phyloP scores from a whole-genome alignment of 1,284 basidiomycete genomes.

The Irpex sp. region DNA sequence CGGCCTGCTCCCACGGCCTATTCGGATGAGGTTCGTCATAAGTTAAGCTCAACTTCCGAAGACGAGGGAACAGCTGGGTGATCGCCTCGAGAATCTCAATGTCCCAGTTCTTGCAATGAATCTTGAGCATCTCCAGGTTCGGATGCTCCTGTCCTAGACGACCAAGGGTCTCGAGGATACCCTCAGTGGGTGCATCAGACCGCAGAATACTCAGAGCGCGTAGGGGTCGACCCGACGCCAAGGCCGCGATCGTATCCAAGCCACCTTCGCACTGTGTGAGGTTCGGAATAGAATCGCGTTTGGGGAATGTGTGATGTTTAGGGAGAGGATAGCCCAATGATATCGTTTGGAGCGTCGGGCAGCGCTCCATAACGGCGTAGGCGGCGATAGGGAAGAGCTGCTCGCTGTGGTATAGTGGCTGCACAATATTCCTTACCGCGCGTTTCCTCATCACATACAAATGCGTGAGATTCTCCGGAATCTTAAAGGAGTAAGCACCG shows the following conservation, averaged over 20 bases:
- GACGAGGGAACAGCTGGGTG: conserved; percentile 21
- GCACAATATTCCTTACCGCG: conserved; percentile 12
- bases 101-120: conserved; percentile 27
- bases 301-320: conserved; percentile 19
- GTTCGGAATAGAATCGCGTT: conserved; percentile 23
- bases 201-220: conserved; percentile 24
- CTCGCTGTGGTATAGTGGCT: conserved; percentile 16
- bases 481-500: conserved; percentile 19
- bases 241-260: conserved; percentile 19
- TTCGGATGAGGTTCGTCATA: conserved; percentile 13
- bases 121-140: conserved; percentile 22
- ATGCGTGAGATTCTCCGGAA: conserved; percentile 30
- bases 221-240: conserved; percentile 18
- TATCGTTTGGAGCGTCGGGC: conserved; percentile 20
- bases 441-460: conserved; percentile 32
- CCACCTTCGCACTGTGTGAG: conserved; percentile 26
- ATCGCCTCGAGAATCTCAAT: conserved; percentile 27
- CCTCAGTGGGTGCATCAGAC: conserved; percentile 16
- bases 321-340: conserved; percentile 23
- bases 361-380: conserved; percentile 23
- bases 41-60: conserved; percentile 25
- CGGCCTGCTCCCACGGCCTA: conserved; percentile 12
- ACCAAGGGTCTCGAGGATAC: conserved; percentile 19
- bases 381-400: conserved; percentile 24
- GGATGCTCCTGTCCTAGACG: conserved; percentile 14